Base-by-base conservation (phyloP, 1,284 basidiomycete species). In the Serendipita sp. region DNA sequence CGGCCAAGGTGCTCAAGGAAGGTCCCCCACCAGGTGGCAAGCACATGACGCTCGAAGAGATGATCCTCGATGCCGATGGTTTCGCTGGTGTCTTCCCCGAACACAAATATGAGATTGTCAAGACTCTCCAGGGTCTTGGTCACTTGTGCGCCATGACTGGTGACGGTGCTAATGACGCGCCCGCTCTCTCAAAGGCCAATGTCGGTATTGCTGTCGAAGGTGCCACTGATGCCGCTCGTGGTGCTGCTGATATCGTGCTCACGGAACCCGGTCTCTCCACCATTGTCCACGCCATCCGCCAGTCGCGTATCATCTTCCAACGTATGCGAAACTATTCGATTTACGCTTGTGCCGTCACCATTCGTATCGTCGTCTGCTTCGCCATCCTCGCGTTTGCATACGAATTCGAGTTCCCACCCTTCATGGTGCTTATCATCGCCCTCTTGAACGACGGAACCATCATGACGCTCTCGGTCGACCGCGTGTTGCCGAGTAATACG, bases 361-460 rank as follows among this genome's bases (percentile, higher is more conserved):
- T 96, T 77, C 93, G 94, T 89, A 94, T 98, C 74, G 93, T 97
- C 68, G 89, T 96, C 69, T 94, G 91, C 76, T 98, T 98, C 78
- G 85, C 93, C 69, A 85, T 97, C 76, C 82, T 98, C 72, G 89
- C 91, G 61, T 97, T 97, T 74, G 88, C 87, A 65, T 97, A 93
- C 87, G 85, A 88, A 79, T 93, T 93, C 75, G 89, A 95, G 76
- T 98, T 98, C 91, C 94, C 94, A 70, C 93, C 94, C 15, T 98
- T 98, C 85, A 97, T 98, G 94, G 86, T 98, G 67, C 88, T 97
- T 74, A 91, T 98, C 76, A 95, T 98, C 69, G 93, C 94, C 65
- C 82, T 97, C 62, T 79, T 97, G 69, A 98, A 98, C 77, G 94
- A 97, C 74, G 94, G 94, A 75, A 96, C 94, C 69, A 95, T 98